Evolutionary conservation across 495 filamentous ascomycete genomes (phyloP), one percentile per base, ranked within the genome.

Genomic region (Neurospora sp.): DNA sequence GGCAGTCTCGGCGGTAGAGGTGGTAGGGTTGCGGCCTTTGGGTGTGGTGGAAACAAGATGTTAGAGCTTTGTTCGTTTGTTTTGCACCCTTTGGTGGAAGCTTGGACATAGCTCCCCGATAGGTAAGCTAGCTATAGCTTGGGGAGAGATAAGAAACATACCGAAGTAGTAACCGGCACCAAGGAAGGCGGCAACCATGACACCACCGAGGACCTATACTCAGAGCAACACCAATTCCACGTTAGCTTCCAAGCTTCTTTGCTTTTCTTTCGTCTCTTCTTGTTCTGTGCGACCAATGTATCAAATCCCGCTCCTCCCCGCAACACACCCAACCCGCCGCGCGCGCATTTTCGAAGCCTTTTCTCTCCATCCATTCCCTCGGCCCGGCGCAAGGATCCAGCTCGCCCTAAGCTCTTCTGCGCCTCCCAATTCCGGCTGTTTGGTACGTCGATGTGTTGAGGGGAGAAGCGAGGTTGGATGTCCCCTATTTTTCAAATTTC

Each of bases 91-190:
- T 27, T 45, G 44, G 42, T 45, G 20, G 48, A 59, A 12, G 48
- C 48, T 59, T 59, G 48, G 48, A 59, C 48, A 59, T 59, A 6
- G 48, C 48, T 27, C 48, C 20, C 20, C 48, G 4, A 27, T 27
- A 59, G 48, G 20, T 27, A 22, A 27, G 44, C 44, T 45, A 53
- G 45, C 53, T 37, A 14, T 65, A 65, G 53, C 39, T 16, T 40
- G 7, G 48, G 40, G 20, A 22, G 22, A 45, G 53, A 69, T 22
- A 61, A 27, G 41, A 6, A 42, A 74, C 81, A 73, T 85, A 90
- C 89, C 89, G 75, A 94, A 93, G 83, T 92, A 91, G 89, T 89
- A 97, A 78, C 96, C 96, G 72, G 92, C 96, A 79, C 96, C 87
- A 71, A 89, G 88, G 77, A 97, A 92, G 78, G 92, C 92, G 79